These are phyloP conservation scores for Phytophthora pinifolia DNA, from an alignment of 352 stramenopile species.

Conservation along the genomic window DNA sequence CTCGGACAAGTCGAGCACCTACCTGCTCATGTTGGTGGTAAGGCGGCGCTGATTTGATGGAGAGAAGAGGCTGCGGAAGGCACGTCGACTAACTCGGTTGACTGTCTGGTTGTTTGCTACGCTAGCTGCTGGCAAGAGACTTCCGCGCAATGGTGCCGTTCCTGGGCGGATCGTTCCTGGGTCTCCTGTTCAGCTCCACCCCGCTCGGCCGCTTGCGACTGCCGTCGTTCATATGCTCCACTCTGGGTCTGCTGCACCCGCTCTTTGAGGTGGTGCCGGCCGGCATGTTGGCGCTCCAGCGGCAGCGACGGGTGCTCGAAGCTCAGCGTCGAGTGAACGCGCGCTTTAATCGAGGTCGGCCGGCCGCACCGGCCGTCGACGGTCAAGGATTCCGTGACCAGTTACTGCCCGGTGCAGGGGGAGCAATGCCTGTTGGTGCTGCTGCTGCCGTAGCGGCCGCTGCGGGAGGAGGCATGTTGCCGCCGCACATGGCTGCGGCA, in stretches of 20 bases:
- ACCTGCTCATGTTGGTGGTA: slow-evolving; percentile 76
- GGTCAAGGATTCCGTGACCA: slow-evolving; percentile 84
- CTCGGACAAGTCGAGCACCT: slow-evolving; percentile 82
- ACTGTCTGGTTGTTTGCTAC: slow-evolving; percentile 7
- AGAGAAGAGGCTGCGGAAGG: not conserved
- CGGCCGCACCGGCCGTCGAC: slow-evolving; percentile 21
- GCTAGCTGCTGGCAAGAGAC: slow-evolving; percentile 69
- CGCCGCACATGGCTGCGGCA: slow-evolving; percentile 58
- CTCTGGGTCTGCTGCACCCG: slow-evolving; percentile 69
- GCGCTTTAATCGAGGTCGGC: slow-evolving; percentile 39
- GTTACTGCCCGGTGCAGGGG: slow-evolving; percentile 63
- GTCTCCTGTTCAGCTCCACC: slow-evolving; percentile 68
- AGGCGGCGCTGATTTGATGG: slow-evolving; percentile 7
- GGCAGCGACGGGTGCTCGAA: slow-evolving; percentile 71
- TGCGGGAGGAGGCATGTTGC: slow-evolving; percentile 38
- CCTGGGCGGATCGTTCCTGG: slow-evolving; percentile 56
- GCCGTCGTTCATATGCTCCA: slow-evolving; percentile 64
- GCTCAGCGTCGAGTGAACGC: slow-evolving; percentile 67
- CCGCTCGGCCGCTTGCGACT: slow-evolving; percentile 71
- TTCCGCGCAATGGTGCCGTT: slow-evolving; percentile 59
- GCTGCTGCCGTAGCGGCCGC: slow-evolving; percentile 6
- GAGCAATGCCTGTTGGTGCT: slow-evolving; percentile 31
- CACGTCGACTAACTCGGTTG: not conserved
- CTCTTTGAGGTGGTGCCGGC: slow-evolving; percentile 82
- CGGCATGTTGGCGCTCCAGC: slow-evolving; percentile 60